Base-by-base conservation (phyloP, 2,329 filamentous ascomycete genomes). In the Colletotrichum eleusines region DNA sequence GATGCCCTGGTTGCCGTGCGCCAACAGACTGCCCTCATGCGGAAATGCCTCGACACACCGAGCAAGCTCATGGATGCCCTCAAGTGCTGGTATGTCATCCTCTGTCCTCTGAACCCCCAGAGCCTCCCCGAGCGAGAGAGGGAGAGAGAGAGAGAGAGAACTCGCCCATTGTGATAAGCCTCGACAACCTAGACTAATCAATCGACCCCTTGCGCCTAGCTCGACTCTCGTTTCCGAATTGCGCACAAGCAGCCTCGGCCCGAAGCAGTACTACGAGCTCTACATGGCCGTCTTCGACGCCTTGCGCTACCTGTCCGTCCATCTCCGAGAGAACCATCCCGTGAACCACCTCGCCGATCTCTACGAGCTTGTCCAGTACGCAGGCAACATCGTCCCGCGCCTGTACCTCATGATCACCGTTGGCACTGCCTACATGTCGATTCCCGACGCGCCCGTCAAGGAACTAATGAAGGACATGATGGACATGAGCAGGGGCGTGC, bases 381-480 rank as follows among this genome's bases (percentile, higher is more conserved):
- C 95, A 66, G 96, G 97, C 74, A 99, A 99, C 80, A 98, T 99
- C 75, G 92, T 99, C 70, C 96, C 96, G 31, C 91, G 96, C 74
- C 86, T 99, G 73, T 99, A 99, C 81, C 91, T 99, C 71, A 99
- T 99, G 97, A 96, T 99, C 78, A 99, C 97, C 0, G 97, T 99
- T 48, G 96, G 96, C 69, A 99, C 96, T 2, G 97, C 97, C 59
- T 99, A 99, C 85, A 99, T 99, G 96, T 92, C 94, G 33, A 97
- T 99, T 78, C 93, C 96, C 77, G 96, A 98, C 87, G 96, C 97
- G 69, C 96, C 96, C 0, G 96, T 99, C 75, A 99, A 99, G 84
- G 96, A 99, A 85, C 94, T 99, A 73, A 99, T 99, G 96, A 99
- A 99, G 84, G 96, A 99, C 81, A 99, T 99, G 96, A 99, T 99